Conservation (phyloP, 2,329 filamentous ascomycete genomes). For the Aspergillus terreus region DNA sequence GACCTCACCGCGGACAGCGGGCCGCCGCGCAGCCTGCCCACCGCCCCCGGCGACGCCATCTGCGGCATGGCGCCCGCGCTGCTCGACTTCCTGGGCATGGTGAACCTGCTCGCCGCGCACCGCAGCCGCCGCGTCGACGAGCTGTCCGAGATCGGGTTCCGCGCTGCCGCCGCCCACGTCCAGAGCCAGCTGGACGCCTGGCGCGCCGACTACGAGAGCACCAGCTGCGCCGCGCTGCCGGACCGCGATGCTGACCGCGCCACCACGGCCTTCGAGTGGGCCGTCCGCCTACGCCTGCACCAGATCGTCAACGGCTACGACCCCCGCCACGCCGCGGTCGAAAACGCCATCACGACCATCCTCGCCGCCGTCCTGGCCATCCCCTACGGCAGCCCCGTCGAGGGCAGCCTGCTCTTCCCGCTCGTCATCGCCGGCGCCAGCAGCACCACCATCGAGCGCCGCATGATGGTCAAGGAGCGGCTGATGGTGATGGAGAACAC, state of each 20-base stretch:
- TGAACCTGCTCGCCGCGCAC: constrained; percentile 27
- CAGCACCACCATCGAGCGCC: constrained; percentile 31
- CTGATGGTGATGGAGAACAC: constrained; percentile 45
- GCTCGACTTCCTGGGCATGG: constrained; percentile 24
- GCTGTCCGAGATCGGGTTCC: constrained; percentile 28
- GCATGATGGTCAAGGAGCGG: constrained; percentile 38
- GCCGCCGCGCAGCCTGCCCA: neutral
- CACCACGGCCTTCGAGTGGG: constrained; percentile 40
- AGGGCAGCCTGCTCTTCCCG: constrained; percentile 41
- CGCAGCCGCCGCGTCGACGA: constrained; percentile 25
- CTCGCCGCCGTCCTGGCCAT: constrained; percentile 37
- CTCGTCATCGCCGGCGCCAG: constrained; percentile 43
- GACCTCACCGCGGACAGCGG: constrained; percentile 12
- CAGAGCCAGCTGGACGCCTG: constrained; percentile 38
- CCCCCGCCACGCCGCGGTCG: constrained; percentile 31
- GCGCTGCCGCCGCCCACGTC: constrained; percentile 29
- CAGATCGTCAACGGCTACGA: constrained; percentile 44
- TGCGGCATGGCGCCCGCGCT: constrained; percentile 19
- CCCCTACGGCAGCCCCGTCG: constrained; percentile 41
- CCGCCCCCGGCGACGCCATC: constrained; percentile 10
- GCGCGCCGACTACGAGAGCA: constrained; percentile 27
- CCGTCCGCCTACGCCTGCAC: constrained; percentile 41
- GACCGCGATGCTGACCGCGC: constrained; percentile 29
- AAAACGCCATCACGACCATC: constrained; percentile 31
- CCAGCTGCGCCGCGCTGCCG: constrained; percentile 2